Percentiles rank a stretch among this genome's conserved stretches.
phyloP scores from a whole-genome alignment of 768 basidiomycete species.

The Leccinum fibrillosum region DNA sequence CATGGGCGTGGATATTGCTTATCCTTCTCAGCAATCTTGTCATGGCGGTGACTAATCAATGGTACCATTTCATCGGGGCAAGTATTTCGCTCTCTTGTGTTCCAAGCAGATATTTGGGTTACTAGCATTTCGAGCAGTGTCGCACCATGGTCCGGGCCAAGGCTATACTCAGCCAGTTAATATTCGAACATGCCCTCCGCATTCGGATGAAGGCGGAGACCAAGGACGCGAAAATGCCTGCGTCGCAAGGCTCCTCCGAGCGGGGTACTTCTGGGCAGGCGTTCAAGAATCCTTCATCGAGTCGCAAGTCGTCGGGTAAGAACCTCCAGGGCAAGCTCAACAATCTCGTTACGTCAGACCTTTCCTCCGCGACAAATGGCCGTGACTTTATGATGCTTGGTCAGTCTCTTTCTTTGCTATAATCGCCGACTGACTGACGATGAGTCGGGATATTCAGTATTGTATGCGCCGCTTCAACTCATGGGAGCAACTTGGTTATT shows the following conservation, averaged over 20 bases:
- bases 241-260: neutral
- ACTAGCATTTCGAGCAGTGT: neutral
- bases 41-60: neutral
- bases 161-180: constrained; percentile 1
- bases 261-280: neutral
- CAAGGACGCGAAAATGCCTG: neutral
- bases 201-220: constrained; percentile 1
- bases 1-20: constrained; percentile 2
- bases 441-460: neutral
- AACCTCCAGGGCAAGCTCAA: constrained; percentile 1
- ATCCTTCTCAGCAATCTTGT: neutral
- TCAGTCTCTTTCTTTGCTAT: neutral
- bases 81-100: neutral
- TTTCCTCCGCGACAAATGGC: neutral
- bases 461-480: neutral
- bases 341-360: constrained; percentile 3
- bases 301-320: neutral
- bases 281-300: neutral
- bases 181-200: constrained; percentile 3
- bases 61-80: neutral
- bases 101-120: neutral
- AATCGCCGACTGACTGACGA: neutral
- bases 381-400: constrained; percentile 3
- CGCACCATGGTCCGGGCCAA: constrained; percentile 1
- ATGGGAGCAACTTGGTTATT: neutral